Evolutionary conservation across 768 basidiomycete species (phyloP), one percentile per base, ranked within the genome.

Genomic region (Gloeopeniophorella convolvens): DNA sequence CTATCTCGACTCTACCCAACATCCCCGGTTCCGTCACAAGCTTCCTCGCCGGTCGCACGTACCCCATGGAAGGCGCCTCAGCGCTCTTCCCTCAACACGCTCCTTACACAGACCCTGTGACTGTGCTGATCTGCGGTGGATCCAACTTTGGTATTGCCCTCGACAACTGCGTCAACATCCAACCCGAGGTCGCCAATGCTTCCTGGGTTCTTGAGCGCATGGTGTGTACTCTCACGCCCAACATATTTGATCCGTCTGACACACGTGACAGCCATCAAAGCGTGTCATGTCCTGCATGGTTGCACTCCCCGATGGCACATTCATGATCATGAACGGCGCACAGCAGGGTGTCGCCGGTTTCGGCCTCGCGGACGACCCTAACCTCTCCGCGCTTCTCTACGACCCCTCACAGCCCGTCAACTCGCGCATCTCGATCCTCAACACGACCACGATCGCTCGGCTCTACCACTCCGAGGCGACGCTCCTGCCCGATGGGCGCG

Each of bases 211-310:
- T 89, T 8, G 88, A 90, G 63, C 78, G 88, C 42, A 89, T 89
- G 88, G 87, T 86, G 34, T 40, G 79, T 65, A 3, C 30, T 13
- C 18, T 31, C 26, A 11, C 18, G 13, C 2, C 21, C 21, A 23
- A 1, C 27, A 23, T 36, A 20, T 40, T 8, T 35, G 21, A 8
- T 27, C 35, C 7, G 30, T 34, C 28, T 27, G 36, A 23, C 31
- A 5, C 0, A n/a, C 33, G 10, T 0, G 50, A 1, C 49, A 85
- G 83, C 83, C 83, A 5, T 83, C 80, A 0, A 72, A 71, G 53
- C 80, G 88, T 50, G 88, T 89, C 15, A 83, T 90, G 82, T 68
- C 83, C 1, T 85, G 83, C 69, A 80, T 86, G 66, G 81, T 76
- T 42, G 72, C 79, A 0, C 74, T 89, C 28, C 86, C 87, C 0